Evolutionary conservation across 2,329 filamentous ascomycete species (phyloP), one percentile per base, ranked within the genome.

Genomic region (Fusarium heterosporum): DNA sequence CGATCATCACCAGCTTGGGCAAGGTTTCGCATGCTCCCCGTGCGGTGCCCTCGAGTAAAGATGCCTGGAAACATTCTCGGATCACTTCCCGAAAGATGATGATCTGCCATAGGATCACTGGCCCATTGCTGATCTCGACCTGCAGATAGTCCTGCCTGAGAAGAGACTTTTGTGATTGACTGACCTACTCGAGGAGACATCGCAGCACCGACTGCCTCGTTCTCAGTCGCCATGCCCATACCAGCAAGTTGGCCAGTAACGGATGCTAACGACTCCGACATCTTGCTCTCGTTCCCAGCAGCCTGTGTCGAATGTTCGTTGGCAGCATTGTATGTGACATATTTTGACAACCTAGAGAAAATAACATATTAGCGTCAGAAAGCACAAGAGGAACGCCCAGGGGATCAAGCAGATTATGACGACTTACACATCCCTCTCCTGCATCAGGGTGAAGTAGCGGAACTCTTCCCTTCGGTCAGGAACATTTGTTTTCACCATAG

Each of bases 401-500:
- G 51, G n/a, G 42, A 16, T n/a, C 8, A 64, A 25, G 14, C 22
- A 14, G 10, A 17, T 11, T 7, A 22, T 34, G 30, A 13, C 43
- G 55, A 83, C 89, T 84, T 82, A 95, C 95, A 98, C 91, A 49
- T 89, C 86, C 72, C 92, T 84, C 79, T 99, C 96, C 73, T 95
- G 91, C 54, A 90, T 79, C 72, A 96, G 82, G 0, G 95, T 98
- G 73, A 96, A 91, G 72, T 97, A 89, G 55, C 96, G 85, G 76
- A 96, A 99, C 47, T 93, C 92, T 76, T 96, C 93, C 54, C 96
- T 87, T 62, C 97, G 91, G 77, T 97, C 93, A 4, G 96, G 96
- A 9, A 99, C 93, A 75, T 99, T 99, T 60, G 93, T 97, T 80
- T 98, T 97, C 50, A 91, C 91, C 86, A 98, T 96, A 68, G 90